phyloP scores from a whole-genome alignment of 306 rosid species.

The Acacia acuminata region DNA sequence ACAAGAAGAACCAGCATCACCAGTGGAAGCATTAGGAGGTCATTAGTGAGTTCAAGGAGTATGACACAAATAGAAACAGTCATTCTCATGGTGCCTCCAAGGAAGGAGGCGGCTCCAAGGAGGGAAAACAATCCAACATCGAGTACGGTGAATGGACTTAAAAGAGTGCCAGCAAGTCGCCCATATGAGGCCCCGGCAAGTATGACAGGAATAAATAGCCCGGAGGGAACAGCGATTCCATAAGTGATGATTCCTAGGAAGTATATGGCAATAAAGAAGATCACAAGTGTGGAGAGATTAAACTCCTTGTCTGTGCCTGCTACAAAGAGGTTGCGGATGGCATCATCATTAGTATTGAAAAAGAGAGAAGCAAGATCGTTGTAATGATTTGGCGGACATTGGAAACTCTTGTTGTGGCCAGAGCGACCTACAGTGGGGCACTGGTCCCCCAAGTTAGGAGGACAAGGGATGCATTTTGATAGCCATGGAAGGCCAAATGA shows the following conservation, averaged over 20 bases:
- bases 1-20: conserved; percentile 76
- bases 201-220: conserved; percentile 87
- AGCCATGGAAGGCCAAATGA: conserved; percentile 78
- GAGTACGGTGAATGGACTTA: conserved; percentile 48
- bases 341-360: conserved; percentile 78
- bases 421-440: conserved; percentile 67
- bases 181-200: conserved; percentile 89
- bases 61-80: conserved; percentile 81
- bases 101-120: conserved; percentile 88
- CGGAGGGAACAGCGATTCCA: conserved; percentile 88
- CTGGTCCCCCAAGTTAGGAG: conserved; percentile 46
- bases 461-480: conserved; percentile 69
- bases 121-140: conserved; percentile 68
- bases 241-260: conserved; percentile 75
- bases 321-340: conserved; percentile 69
- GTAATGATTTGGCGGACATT: conserved; percentile 69
- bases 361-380: conserved; percentile 92
- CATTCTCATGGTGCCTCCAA: conserved; percentile 95
- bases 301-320: conserved; percentile 56
- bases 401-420: conserved; percentile 69
- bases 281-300: conserved; percentile 61
- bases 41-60: conserved; percentile 86
- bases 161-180: conserved; percentile 64
- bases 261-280: conserved; percentile 61
- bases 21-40: conserved; percentile 72